These are phyloP conservation scores for Prasinococcaceae sp. DNA, from an alignment of 139 green algal genomes.

Conservation along the genomic window DNA sequence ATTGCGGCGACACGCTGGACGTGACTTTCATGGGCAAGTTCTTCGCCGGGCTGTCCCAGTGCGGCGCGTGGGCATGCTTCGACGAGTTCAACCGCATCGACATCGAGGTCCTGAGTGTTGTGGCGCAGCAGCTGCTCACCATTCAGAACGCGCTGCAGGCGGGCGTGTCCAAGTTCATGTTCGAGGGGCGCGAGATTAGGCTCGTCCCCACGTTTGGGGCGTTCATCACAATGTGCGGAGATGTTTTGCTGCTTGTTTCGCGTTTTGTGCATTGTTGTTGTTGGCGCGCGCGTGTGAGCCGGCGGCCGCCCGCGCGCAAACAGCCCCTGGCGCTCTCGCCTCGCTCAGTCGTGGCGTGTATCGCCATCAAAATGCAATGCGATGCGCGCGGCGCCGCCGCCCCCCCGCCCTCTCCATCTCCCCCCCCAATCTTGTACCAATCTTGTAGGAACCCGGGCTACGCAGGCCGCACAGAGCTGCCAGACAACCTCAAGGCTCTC, in stretches of 20 bases:
- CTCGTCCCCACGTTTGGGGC: conserved; percentile 60
- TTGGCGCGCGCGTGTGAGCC: too few species aligned
- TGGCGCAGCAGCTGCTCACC: conserved; percentile 75
- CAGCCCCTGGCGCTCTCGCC: too few species aligned
- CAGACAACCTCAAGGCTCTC: conserved; percentile 70
- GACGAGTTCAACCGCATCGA: conserved; percentile 85
- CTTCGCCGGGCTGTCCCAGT: conserved; percentile 66
- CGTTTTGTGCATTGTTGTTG: too few species aligned
- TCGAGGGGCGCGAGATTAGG: conserved; percentile 63
- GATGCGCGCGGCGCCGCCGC: too few species aligned
- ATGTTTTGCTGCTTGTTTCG: too few species aligned
- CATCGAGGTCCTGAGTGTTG: conserved; percentile 67
- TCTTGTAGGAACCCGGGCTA: conserved; percentile 86
- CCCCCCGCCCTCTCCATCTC: too few species aligned
- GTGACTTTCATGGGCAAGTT: conserved; percentile 66
- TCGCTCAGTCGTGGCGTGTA: too few species aligned
- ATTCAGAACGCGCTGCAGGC: conserved; percentile 41
- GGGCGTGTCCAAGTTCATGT: conserved; percentile 52
- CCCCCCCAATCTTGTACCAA: too few species aligned
- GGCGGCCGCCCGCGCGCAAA: too few species aligned
- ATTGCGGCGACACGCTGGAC: conserved; percentile 78
- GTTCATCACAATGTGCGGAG: conserved; percentile 87
- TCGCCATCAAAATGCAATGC: too few species aligned
- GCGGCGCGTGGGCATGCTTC: conserved; percentile 71
- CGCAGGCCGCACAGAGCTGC: conserved; percentile 62